A percentile compares a stretch with the other conserved stretches of the same genome.
phyloP scores from a whole-genome alignment of 192 early-diverging fungal species.

The Kickxella alabastrina region DNA sequence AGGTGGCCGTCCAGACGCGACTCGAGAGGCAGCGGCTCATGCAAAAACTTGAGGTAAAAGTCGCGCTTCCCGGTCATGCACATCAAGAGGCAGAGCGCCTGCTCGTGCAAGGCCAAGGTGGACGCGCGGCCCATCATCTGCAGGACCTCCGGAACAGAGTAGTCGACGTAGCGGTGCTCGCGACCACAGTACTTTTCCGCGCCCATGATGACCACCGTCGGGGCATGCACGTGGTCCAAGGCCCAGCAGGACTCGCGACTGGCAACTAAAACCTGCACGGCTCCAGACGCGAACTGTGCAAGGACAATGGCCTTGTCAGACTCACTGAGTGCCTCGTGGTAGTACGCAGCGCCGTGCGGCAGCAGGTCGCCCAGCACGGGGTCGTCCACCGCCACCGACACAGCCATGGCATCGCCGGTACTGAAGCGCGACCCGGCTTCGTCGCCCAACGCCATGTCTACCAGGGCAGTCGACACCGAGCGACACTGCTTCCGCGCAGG shows the following conservation, averaged over 20 bases:
- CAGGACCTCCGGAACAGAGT: conserved; percentile 89
- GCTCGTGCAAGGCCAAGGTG: conserved; percentile 57
- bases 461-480: conserved; percentile 78
- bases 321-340: conserved; percentile 83
- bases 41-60: conserved; percentile 96
- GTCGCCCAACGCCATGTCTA: conserved; percentile 77
- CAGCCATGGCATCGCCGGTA: conserved; percentile 56
- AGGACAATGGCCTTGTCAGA: conserved; percentile 71
- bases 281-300: conserved; percentile 67
- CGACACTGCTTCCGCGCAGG: conserved; percentile 85
- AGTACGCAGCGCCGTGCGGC: conserved; percentile 80
- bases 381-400: conserved; percentile 68
- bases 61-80: conserved; percentile 92
- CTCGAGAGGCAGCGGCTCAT: conserved; percentile 94
- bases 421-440: conserved; percentile 72
- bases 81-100: conserved; percentile 86
- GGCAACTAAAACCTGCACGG: conserved; percentile 87
- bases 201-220: conserved; percentile 90
- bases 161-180: conserved; percentile 95
- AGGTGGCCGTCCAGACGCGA: conserved; percentile 90
- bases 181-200: conserved; percentile 92
- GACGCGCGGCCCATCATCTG: conserved; percentile 98
- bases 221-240: conserved; percentile 66
- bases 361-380: conserved; percentile 67
- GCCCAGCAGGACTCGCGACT: conserved; percentile 92